Evolutionary conservation across 1,139 yeast species (phyloP).

Genomic region (Zygosaccharomyces sapae): DNA sequence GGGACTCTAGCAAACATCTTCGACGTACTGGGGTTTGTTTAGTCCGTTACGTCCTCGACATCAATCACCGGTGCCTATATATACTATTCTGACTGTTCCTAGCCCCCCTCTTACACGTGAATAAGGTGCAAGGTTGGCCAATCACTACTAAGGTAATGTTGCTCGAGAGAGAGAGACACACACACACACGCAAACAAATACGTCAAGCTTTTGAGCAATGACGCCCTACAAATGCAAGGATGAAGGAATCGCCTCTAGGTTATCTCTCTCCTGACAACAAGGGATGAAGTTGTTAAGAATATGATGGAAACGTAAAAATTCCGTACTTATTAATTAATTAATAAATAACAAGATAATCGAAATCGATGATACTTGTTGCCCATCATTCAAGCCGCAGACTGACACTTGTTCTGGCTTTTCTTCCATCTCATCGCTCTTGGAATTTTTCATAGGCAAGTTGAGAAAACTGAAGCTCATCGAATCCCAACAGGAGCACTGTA

Average conservation of each 20-base stretch:
- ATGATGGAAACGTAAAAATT: too few species aligned
- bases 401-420: background rate
- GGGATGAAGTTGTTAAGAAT: background rate
- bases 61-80: background rate
- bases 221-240: too few species aligned
- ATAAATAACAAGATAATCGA: background rate
- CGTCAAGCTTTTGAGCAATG: too few species aligned
- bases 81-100: background rate
- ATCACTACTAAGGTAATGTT: conserved; percentile 11
- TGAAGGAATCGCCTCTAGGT: background rate
- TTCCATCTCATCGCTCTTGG: background rate
- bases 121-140: conserved; percentile 10
- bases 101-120: conserved; percentile 4
- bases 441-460: background rate
- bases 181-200: too few species aligned
- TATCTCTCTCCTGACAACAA: background rate
- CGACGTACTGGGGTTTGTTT: too few species aligned
- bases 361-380: background rate
- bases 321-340: background rate
- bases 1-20: conserved; percentile 25
- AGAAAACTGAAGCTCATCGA: background rate
- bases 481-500: background rate
- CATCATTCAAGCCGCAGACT: background rate
- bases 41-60: background rate
- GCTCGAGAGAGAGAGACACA: background rate